Evolutionary conservation across 176 grass and related monocot genomes (phyloP).

Genomic region (Oryza glaberrima): DNA sequence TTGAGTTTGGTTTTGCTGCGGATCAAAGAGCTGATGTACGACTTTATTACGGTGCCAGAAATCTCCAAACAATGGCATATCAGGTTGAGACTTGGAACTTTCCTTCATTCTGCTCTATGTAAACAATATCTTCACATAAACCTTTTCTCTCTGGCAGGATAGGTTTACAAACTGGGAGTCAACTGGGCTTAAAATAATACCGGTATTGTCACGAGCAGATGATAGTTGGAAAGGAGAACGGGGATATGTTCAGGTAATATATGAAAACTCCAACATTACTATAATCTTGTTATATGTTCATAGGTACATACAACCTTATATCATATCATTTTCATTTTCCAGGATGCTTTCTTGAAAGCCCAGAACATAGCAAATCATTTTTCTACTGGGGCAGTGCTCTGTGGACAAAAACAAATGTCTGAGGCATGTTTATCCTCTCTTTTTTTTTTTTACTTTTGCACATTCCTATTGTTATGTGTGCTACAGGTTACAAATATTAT

Average conservation of each 20-base stretch:
- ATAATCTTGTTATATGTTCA: constrained; percentile 18
- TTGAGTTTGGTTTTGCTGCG: constrained; percentile 75
- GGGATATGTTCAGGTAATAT: constrained; percentile 69
- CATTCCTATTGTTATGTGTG: background rate
- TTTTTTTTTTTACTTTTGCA: constrained; percentile 20
- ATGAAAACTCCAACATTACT: constrained; percentile 18
- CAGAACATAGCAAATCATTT: constrained; percentile 63
- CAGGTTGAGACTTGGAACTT: constrained; percentile 40
- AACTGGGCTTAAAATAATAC: constrained; percentile 69
- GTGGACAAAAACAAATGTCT: constrained; percentile 75
- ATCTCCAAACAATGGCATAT: constrained; percentile 74
- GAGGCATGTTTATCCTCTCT: constrained; percentile 45
- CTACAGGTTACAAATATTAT: background rate
- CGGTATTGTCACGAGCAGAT: constrained; percentile 76
- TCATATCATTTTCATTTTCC: constrained; percentile 33
- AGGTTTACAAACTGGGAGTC: constrained; percentile 75
- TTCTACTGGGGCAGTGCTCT: constrained; percentile 73
- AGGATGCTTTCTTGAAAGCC: constrained; percentile 70
- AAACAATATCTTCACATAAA: background rate
- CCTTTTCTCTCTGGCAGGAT: constrained; percentile 51
- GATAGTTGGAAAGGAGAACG: constrained; percentile 71
- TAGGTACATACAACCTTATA: constrained; percentile 6
- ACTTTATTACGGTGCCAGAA: constrained; percentile 92
- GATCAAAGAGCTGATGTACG: constrained; percentile 80
- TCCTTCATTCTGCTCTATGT: background rate